Evolutionary conservation across 2,329 filamentous ascomycete genomes (phyloP).

Genomic region (Mariannaea sp.): DNA sequence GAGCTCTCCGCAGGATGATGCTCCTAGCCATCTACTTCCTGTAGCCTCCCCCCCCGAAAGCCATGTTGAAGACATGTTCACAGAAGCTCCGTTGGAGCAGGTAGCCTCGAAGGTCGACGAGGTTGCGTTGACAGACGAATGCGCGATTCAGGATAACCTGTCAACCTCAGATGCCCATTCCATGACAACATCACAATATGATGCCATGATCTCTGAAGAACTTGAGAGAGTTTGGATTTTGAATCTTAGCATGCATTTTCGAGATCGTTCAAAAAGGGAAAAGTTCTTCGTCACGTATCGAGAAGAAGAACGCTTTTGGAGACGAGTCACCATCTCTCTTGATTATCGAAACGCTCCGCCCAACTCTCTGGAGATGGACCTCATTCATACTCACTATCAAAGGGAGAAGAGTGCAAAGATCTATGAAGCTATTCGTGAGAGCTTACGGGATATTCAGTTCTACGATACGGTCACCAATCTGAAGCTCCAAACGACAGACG

Average conservation of each 20-base stretch:
- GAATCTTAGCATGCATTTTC: slow-evolving; percentile 97
- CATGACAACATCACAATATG: slow-evolving; percentile 59
- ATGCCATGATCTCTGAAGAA: slow-evolving; percentile 74
- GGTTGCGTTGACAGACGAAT: slow-evolving; percentile 29
- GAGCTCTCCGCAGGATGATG: slow-evolving; percentile 30
- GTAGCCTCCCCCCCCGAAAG: slow-evolving; percentile 23
- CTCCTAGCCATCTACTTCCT: slow-evolving; percentile 20
- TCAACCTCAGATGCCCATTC: slow-evolving; percentile 51
- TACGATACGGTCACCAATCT: slow-evolving; percentile 96
- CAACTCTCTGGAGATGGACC: slow-evolving; percentile 83
- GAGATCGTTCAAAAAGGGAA: slow-evolving; percentile 88
- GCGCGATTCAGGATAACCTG: slow-evolving; percentile 37
- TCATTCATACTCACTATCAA: slow-evolving; percentile 79
- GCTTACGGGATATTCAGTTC: slow-evolving; percentile 90
- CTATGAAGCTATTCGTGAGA: slow-evolving; percentile 92
- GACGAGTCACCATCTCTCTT: slow-evolving; percentile 87
- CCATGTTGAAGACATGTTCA: slow-evolving; percentile 19
- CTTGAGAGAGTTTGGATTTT: slow-evolving; percentile 91
- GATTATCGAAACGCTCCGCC: slow-evolving; percentile 84
- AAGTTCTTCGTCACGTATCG: slow-evolving; percentile 98
- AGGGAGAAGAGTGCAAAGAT: slow-evolving; percentile 91
- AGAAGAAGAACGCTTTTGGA: slow-evolving; percentile 77
- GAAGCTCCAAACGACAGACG: slow-evolving; percentile 86
- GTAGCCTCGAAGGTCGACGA: slow-evolving; percentile 28
- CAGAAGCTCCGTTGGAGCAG: slow-evolving; percentile 12